phyloP scores from a whole-genome alignment of 352 stramenopile species.

The Peronospora farinosa region DNA sequence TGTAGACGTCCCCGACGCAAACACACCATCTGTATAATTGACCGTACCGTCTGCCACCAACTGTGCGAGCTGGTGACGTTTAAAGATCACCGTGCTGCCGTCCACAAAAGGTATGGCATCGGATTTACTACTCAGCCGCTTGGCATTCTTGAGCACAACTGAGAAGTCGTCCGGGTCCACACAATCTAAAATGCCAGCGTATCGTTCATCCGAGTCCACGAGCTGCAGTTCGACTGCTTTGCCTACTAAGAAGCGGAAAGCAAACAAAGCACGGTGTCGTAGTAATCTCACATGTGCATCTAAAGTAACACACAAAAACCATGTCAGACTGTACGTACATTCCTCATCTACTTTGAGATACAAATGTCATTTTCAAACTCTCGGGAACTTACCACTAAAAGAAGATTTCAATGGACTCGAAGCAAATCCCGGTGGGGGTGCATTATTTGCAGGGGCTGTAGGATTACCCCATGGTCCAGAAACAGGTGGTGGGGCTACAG shows the following conservation, averaged over 20 bases:
- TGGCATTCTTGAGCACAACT: constrained; percentile 73
- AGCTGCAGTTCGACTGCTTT: constrained; percentile 70
- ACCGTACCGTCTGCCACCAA: constrained; percentile 49
- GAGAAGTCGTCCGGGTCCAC: constrained; percentile 82
- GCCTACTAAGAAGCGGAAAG: constrained; percentile 75
- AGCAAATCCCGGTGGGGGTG: constrained; percentile 27
- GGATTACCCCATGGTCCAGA: constrained; percentile 34
- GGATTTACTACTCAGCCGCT: constrained; percentile 25
- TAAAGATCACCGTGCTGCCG: constrained; percentile 73
- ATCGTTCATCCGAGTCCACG: constrained; percentile 45
- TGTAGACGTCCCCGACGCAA: constrained; percentile 18
- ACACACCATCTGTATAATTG: constrained; percentile 52
- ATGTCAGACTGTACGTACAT: too few species aligned
- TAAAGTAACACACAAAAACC: constrained; percentile 11
- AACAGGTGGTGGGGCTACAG: constrained; percentile 31
- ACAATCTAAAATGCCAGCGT: constrained; percentile 69
- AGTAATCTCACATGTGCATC: constrained; percentile 59
- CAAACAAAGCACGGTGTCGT: constrained; percentile 72
- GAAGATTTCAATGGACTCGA: constrained; percentile 9
- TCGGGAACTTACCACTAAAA: constrained; percentile 40
- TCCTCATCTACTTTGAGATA: too few species aligned
- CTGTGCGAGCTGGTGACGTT: constrained; percentile 57
- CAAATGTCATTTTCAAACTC: too few species aligned
- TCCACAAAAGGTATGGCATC: constrained; percentile 51
- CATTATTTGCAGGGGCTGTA: constrained; percentile 12